Evolutionary conservation across 1,284 basidiomycete genomes (phyloP).

Genomic region (Puccinia novopanici): DNA sequence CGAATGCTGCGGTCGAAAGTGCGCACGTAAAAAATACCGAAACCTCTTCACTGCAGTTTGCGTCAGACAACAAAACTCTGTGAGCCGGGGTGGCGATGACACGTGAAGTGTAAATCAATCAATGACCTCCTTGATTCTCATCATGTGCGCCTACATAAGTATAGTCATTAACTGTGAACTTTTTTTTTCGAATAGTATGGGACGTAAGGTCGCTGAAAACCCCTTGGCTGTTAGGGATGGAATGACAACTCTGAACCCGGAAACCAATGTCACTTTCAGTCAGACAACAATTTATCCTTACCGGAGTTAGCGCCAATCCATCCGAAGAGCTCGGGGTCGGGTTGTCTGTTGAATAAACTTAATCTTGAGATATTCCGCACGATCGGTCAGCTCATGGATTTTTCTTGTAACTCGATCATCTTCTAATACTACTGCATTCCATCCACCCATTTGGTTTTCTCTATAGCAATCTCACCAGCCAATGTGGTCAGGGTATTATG

Average conservation of each 20-base stretch:
- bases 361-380: constrained; percentile 38
- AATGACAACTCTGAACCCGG: constrained; percentile 77
- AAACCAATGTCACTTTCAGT: constrained; percentile 89
- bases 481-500: constrained; percentile 85
- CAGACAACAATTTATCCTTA: constrained; percentile 82
- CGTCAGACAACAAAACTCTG: constrained; percentile 73
- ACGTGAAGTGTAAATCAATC: constrained; percentile 80
- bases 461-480: constrained; percentile 60
- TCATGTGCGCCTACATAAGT: neutral
- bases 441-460: neutral
- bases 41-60: constrained; percentile 79
- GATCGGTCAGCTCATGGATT: constrained; percentile 26
- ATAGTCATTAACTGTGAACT: neutral
- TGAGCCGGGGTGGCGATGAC: constrained; percentile 86
- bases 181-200: constrained; percentile 71
- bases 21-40: constrained; percentile 82
- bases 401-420: neutral
- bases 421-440: neutral
- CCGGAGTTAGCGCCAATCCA: constrained; percentile 65
- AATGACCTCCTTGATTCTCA: neutral
- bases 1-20: constrained; percentile 77
- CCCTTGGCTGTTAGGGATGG: constrained; percentile 70
- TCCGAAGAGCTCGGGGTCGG: constrained; percentile 37
- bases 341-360: constrained; percentile 33
- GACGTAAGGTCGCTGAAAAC: constrained; percentile 84